Evolutionary conservation across 768 basidiomycete genomes (phyloP), one percentile per base, ranked within the genome.

Genomic region (Amanita polypyramis): DNA sequence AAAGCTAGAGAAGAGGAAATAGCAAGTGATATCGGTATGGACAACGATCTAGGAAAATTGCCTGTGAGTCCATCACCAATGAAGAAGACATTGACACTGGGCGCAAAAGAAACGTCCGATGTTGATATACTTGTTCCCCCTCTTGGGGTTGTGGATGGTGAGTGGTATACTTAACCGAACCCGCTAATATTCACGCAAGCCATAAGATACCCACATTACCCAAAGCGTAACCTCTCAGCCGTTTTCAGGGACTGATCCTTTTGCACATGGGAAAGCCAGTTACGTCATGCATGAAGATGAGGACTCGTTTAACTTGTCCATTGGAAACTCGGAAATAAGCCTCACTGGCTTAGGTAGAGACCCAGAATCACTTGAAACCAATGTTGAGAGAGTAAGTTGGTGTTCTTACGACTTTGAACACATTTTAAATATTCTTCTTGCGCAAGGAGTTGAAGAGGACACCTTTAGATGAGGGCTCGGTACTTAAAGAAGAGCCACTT

Each of bases 31-130:
- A 59, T 56, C n/a, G 54, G 58, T 4, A 57, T 55, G n/a, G 55
- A 56, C n/a, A 33, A 30, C 15, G 59, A 63, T 47, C 56, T 65
- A 8, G 55, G 51, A 12, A 55, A 57, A 53, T 54, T 70, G 14
- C 67, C 68, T 5, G 56, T 50, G 5, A 67, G 64, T 40, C 67
- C 70, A 1, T 70, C 70, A 2, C 68, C 68, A 7, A 60, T 62
- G 58, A 70, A 70, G 49, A 57, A 49, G 17, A 17, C 41, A 25
- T 8, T 15, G 30, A 14, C 10, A n/a, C 15, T 14, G 15, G 21
- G 30, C 15, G 20, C 12, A 10, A 17, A 12, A n/a, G 39, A 33
- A 9, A 11, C 12, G 4, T 34, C 43, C 34, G 47, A 49, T n/a
- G 12, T 25, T 38, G 33, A 42, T 42, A 25, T 33, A 34, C 32